A percentile compares a stretch with the other conserved stretches of the same genome.
Conservation (phyloP, 768 basidiomycete genomes). For the Podaxis sp. region DNA sequence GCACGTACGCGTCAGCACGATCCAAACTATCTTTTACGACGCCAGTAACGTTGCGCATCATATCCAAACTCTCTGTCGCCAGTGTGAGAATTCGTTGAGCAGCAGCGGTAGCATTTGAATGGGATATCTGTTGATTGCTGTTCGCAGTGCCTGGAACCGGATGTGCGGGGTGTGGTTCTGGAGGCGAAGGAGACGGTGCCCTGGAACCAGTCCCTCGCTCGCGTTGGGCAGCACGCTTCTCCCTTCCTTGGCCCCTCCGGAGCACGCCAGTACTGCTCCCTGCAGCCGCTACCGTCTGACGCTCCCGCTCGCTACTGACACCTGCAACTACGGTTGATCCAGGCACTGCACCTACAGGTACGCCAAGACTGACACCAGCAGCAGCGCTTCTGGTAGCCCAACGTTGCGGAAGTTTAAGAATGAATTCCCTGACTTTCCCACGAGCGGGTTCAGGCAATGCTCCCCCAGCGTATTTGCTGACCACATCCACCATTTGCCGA, state of each 20-base stretch:
- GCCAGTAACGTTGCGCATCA: conserved; percentile 86
- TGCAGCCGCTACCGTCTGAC: conserved; percentile 35
- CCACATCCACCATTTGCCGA: conserved; percentile 85
- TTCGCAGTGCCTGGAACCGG: background rate
- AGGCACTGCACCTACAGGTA: background rate
- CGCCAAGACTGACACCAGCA: conserved; percentile 15
- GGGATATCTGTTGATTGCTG: conserved; percentile 27
- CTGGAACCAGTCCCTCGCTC: conserved; percentile 38
- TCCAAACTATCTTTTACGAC: conserved; percentile 89
- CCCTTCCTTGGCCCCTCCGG: conserved; percentile 27
- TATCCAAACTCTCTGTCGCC: conserved; percentile 89
- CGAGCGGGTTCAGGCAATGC: conserved; percentile 86
- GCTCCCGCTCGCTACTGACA: conserved; percentile 22
- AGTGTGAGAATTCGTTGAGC: conserved; percentile 81
- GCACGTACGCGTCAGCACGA: conserved; percentile 76
- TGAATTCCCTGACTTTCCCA: conserved; percentile 69
- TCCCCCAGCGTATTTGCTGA: conserved; percentile 81
- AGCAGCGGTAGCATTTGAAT: conserved; percentile 64
- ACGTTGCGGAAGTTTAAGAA: conserved; percentile 77
- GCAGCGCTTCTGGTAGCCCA: conserved; percentile 58
- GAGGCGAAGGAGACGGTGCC: conserved; percentile 5
- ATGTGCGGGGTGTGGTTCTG: background rate
- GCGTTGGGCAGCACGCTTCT: conserved; percentile 32
- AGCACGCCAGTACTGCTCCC: conserved; percentile 31
- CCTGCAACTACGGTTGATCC: background rate